phyloP scores from a whole-genome alignment of 768 basidiomycete species.

The Hygrocybe punicea region DNA sequence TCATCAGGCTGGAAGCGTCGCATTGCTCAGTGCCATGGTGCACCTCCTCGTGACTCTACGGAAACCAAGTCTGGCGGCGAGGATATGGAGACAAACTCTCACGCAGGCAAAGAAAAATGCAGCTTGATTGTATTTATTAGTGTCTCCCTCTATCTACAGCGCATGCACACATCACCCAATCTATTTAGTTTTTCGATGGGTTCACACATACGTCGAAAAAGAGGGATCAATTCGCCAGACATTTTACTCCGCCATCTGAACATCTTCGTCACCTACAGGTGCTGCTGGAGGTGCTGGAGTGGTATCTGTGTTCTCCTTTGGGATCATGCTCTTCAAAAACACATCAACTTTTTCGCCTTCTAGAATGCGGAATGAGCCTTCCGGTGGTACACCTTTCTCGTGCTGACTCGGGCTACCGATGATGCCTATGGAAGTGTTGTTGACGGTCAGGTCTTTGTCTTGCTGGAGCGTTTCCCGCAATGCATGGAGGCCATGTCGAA shows the following conservation, averaged over 20 bases:
- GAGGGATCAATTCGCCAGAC: not conserved
- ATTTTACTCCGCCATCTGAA: slow-evolving; percentile 73
- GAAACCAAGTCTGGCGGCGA: slow-evolving; percentile 63
- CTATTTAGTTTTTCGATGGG: not conserved
- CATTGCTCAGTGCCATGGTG: slow-evolving; percentile 77
- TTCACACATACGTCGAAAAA: not conserved
- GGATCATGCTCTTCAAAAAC: slow-evolving; percentile 75
- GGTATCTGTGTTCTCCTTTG: slow-evolving; percentile 52
- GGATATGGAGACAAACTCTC: slow-evolving; percentile 48
- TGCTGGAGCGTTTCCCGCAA: slow-evolving; percentile 96
- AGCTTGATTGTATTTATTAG: not conserved
- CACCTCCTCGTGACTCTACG: slow-evolving; percentile 72
- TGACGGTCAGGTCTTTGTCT: slow-evolving; percentile 90
- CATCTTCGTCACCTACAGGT: slow-evolving; percentile 62
- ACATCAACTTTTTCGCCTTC: slow-evolving; percentile 76
- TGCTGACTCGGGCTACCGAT: slow-evolving; percentile 67
- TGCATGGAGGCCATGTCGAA: slow-evolving; percentile 91
- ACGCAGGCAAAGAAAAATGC: not conserved
- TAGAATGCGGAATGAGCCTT: slow-evolving; percentile 77
- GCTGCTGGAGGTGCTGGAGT: slow-evolving; percentile 39
- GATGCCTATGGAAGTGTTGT: slow-evolving; percentile 95
- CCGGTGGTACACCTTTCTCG: slow-evolving; percentile 50
- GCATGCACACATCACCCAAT: slow-evolving; percentile 12
- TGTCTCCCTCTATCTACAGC: not conserved
- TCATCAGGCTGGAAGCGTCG: slow-evolving; percentile 94